Evolutionary conservation across 495 filamentous ascomycete species (phyloP), one percentile per base, ranked within the genome.

Genomic region (Lophium mytilinum): DNA sequence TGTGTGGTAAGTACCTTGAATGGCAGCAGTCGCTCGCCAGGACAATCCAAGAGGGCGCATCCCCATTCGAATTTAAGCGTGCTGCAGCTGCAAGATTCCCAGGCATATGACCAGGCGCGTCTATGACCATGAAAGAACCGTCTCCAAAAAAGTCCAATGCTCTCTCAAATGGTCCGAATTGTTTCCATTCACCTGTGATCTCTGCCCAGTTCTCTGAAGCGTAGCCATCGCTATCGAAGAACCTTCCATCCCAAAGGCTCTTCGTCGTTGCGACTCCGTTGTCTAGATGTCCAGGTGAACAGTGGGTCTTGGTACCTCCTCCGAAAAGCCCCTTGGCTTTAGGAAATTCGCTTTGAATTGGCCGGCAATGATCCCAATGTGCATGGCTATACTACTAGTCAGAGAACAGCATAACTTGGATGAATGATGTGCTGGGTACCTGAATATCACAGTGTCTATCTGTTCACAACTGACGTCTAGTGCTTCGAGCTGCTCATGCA

Each of bases 101-200:
- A 17, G 63, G 57, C 57, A 65, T 66, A 56, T 69, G 67, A 5
- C 67, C 66, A 4, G 65, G 65, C 9, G 65, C 65, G n/a, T 68
- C 57, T n/a, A 69, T 68, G 14, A 69, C 41, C 67, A 65, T 68
- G 40, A 69, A 69, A 51, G 63, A 66, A 5, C 66, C 65, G 49
- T 69, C 61, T n/a, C 66, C 65, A 39, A 69, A 69, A 51, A 62
- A 68, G 43, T 69, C 61, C 37, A 62, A 37, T 8, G 67, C 65
- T n/a, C 60, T 62, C 17, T 69, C 62, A 50, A 69, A 70, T 4
- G 66, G 66, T 12, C 68, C 68, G 30, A 66, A 63, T 14, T 52
- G 48, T 10, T 40, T 43, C 61, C 61, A 64, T 24, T 56, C 47
- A 36, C 61, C 61, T 11, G 47, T 21, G 7, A 63, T 35, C 37